Evolutionary conservation across 805 yeast genomes (phyloP).

Genomic region (Cyberlindnera euphorbiae): DNA sequence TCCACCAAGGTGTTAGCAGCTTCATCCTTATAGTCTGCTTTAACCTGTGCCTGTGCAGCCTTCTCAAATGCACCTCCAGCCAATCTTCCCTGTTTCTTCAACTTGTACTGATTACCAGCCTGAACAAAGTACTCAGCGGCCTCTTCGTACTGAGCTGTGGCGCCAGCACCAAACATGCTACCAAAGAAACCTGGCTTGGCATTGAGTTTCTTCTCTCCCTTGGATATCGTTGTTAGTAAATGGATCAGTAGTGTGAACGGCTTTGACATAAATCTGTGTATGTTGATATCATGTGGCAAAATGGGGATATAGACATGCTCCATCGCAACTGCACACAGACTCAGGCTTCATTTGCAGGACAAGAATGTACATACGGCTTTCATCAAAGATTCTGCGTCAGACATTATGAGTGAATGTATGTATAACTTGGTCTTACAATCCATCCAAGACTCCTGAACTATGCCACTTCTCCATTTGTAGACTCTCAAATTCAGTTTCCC

Average conservation of each 20-base stretch:
- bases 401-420: neutral
- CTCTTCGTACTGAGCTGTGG: slow-evolving; percentile 70
- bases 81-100: slow-evolving; percentile 61
- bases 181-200: slow-evolving; percentile 67
- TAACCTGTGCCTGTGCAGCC: slow-evolving; percentile 77
- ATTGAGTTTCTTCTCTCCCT: slow-evolving; percentile 69
- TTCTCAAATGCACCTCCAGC: slow-evolving; percentile 84
- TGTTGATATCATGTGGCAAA: too few relatives aligned
- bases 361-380: slow-evolving; percentile 26
- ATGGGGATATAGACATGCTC: too few relatives aligned
- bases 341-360: slow-evolving; percentile 12
- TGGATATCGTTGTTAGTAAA: slow-evolving; percentile 1
- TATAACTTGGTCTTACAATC: too few relatives aligned
- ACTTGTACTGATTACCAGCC: slow-evolving; percentile 87
- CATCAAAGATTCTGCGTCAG: slow-evolving; percentile 31
- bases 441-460: too few relatives aligned
- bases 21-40: slow-evolving; percentile 78
- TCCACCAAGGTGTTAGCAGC: slow-evolving; percentile 88
- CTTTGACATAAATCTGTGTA: too few relatives aligned
- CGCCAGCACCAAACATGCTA: slow-evolving; percentile 59
- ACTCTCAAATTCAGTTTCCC: too few relatives aligned
- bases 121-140: slow-evolving; percentile 87
- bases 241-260: too few relatives aligned
- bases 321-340: slow-evolving; percentile 13
- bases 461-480: too few relatives aligned